Evolutionary conservation across 75 land plant genomes (phyloP).

Genomic region (Chamaecyparis obtusa): DNA sequence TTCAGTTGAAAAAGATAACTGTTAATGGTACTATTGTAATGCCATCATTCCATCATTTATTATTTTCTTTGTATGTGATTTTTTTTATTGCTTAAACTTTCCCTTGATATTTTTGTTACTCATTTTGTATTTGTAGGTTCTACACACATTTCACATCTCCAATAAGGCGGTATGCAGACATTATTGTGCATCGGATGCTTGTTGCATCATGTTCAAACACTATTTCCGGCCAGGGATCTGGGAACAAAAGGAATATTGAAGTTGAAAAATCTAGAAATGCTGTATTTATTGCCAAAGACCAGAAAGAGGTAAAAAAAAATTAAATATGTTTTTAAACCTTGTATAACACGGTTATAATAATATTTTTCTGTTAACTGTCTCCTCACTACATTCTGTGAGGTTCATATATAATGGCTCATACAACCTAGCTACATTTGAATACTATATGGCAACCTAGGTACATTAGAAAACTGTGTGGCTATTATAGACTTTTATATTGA

Average conservation of each 20-base stretch:
- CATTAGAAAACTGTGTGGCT: background rate
- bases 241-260: background rate
- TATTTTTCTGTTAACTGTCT: background rate
- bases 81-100: background rate
- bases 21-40: background rate
- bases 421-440: background rate
- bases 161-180: constrained; percentile 43
- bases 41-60: background rate
- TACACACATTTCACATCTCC: constrained; percentile 54
- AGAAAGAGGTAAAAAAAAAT: constrained; percentile 9
- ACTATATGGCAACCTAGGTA: background rate
- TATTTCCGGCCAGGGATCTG: background rate
- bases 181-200: constrained; percentile 29
- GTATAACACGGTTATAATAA: background rate
- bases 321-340: background rate
- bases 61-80: background rate
- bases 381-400: background rate
- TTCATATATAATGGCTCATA: background rate
- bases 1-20: background rate
- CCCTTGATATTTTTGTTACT: too few species aligned
- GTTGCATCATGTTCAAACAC: constrained; percentile 14
- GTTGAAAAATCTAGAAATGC: constrained; percentile 4
- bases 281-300: background rate
- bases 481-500: background rate
- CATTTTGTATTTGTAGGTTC: constrained; percentile 8